These are phyloP conservation scores for Skeletonema potamos DNA, from an alignment of 108 stramenopile species.

Conservation along the genomic window DNA sequence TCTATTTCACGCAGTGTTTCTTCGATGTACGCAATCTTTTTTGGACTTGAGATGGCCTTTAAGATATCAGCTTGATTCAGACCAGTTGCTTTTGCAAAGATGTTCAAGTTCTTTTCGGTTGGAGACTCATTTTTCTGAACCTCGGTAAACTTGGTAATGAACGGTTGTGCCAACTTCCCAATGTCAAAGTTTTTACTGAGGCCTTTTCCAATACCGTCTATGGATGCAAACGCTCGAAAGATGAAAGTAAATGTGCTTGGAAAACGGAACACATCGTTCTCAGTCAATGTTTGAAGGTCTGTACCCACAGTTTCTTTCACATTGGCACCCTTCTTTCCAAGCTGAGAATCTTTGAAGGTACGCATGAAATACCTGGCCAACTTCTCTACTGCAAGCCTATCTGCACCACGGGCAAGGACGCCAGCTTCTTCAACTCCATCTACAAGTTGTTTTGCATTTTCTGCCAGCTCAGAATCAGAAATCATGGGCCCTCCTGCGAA, in stretches of 20 bases:
- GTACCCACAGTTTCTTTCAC: constrained; percentile 84
- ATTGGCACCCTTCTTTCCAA: constrained; percentile 79
- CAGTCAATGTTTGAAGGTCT: constrained; percentile 84
- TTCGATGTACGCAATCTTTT: constrained; percentile 90
- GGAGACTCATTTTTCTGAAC: constrained; percentile 65
- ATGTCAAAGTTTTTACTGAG: constrained; percentile 88
- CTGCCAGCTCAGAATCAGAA: constrained; percentile 65
- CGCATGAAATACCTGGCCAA: constrained; percentile 94
- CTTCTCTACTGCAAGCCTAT: constrained; percentile 94
- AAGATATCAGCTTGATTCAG: constrained; percentile 77
- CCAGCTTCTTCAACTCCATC: constrained; percentile 97
- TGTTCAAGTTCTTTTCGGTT: constrained; percentile 69
- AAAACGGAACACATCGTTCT: constrained; percentile 89
- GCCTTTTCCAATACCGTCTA: constrained; percentile 97
- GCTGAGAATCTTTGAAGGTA: constrained; percentile 89
- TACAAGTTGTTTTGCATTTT: constrained; percentile 88
- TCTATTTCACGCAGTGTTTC: constrained; percentile 87
- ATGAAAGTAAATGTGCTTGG: constrained; percentile 97
- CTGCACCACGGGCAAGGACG: constrained; percentile 87
- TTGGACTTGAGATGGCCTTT: constrained; percentile 75
- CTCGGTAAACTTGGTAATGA: constrained; percentile 90
- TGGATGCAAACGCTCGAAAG: constrained; percentile 95
- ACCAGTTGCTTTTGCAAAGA: constrained; percentile 83
- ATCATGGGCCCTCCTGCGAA: constrained; percentile 88
- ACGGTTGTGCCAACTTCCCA: constrained; percentile 93